Base-by-base conservation (phyloP, 1,139 yeast species). In the Pneumocystis jirovecii region DNA sequence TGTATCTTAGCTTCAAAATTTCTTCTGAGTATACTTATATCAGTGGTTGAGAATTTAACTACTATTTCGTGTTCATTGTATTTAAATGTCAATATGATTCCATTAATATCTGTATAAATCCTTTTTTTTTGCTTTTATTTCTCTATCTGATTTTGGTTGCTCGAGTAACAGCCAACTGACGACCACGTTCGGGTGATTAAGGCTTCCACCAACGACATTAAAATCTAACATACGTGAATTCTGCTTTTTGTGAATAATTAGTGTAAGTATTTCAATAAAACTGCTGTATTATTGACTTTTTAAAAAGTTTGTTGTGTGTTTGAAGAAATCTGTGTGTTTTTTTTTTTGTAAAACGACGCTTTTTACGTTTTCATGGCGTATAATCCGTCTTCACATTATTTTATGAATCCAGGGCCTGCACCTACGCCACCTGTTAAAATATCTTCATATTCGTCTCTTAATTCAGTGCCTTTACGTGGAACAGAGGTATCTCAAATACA, bases 1-100 rank as follows among this genome's bases (percentile, higher is more conserved):
- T 76, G 19, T 64, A 74, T 15, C 65, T 77, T 15, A 77, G 80
- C 66, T 65, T 72, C 21, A 73, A 71, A 64, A 74, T 80, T n/a
- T 50, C 29, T 50, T 25, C 57, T 12, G 31, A 25, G 29, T 25
- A 50, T 25, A 6, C 34, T 2, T 50, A 77, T 50, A 50, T 50
- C 10, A 50, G 21, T 12, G 34, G 2, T 15, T 6, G 8, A 7
- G n/a, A 25, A 50, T 50, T 15, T 25, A 25, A 21, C 21, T 25
- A 2, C 6, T 3, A 25, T n/a, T 1, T 19, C 25, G 21, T 12
- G 2, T 21, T 50, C 1, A 25, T 10, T 25, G 19, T 10, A 25
- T 25, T 50, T 29, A 7, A 6, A 12, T 25, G 4, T 45, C 1
- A 21, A 45, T 45, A 45, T 40, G 6, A 8, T 2, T 40, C n/a